phyloP scores from a whole-genome alignment of 495 filamentous ascomycete genomes.

The Hypoxylon perforatum region DNA sequence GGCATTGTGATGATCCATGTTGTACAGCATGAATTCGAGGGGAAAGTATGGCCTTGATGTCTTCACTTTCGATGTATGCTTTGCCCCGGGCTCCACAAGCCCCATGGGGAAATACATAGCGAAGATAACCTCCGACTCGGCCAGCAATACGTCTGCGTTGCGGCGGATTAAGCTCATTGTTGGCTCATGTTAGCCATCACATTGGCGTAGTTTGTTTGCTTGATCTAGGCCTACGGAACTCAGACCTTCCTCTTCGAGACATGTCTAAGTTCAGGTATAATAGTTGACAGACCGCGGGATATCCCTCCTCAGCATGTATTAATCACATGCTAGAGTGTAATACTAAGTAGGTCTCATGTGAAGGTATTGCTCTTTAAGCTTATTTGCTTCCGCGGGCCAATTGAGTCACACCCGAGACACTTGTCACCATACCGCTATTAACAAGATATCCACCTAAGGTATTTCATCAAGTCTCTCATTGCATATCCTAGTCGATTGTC shows the following conservation, averaged over 20 bases:
- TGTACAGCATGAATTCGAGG: constrained; percentile 6
- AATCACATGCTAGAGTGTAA: neutral
- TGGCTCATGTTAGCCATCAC: neutral
- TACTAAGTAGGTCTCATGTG: too few species aligned
- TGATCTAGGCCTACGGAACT: neutral
- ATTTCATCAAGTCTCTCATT: neutral
- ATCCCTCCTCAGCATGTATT: neutral
- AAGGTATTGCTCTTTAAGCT: too few species aligned
- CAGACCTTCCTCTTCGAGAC: constrained; percentile 22
- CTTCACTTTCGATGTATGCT: neutral
- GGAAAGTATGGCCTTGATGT: neutral
- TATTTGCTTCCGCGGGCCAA: neutral
- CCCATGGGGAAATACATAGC: neutral
- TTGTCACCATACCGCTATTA: neutral
- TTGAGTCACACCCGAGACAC: neutral
- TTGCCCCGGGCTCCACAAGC: constrained; percentile 2
- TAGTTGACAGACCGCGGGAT: constrained; percentile 1
- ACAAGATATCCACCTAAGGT: too few species aligned
- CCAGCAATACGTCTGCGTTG: neutral
- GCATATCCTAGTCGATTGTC: too few species aligned
- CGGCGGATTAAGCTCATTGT: neutral
- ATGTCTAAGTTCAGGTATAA: neutral
- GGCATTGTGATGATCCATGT: constrained; percentile 2
- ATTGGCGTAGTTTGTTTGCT: neutral
- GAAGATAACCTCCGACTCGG: neutral